Evolutionary conservation across 139 green algal species (phyloP).

Genomic region (Spirogloea muscicola): DNA sequence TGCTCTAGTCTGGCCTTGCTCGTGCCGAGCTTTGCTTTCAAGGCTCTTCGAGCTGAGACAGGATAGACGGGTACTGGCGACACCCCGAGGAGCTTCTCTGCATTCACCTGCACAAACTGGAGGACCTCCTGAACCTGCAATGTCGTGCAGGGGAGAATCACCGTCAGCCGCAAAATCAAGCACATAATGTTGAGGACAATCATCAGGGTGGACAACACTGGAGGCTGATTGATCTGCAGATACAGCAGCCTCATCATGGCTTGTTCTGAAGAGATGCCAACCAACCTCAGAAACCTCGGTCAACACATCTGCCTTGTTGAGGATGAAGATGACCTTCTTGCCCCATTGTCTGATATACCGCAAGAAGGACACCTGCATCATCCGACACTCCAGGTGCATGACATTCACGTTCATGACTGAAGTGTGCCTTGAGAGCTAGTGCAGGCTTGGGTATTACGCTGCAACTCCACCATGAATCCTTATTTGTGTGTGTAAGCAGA

Average conservation of each 20-base stretch:
- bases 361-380: constrained; percentile 50
- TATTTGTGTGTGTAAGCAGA: too few relatives aligned
- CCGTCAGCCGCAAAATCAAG: too few relatives aligned
- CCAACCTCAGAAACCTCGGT: constrained; percentile 50
- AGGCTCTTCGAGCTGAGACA: constrained; percentile 56
- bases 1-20: background rate
- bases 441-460: too few relatives aligned
- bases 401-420: too few relatives aligned
- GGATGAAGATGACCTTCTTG: constrained; percentile 96
- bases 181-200: too few relatives aligned
- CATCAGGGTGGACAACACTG: too few relatives aligned
- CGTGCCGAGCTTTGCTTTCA: constrained; percentile 61
- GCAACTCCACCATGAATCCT: too few relatives aligned
- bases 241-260: too few relatives aligned
- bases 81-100: constrained; percentile 60
- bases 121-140: constrained; percentile 58
- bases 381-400: too few relatives aligned
- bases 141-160: too few relatives aligned
- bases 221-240: too few relatives aligned
- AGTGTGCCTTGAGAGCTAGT: too few relatives aligned
- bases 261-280: background rate
- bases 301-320: constrained; percentile 96
- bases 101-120: constrained; percentile 76
- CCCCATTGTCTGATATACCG: constrained; percentile 73
- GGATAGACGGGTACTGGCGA: constrained; percentile 60